Evolutionary conservation across 352 stramenopile species (phyloP), one percentile per base, ranked within the genome.

Genomic region (Phytophthora capsici): DNA sequence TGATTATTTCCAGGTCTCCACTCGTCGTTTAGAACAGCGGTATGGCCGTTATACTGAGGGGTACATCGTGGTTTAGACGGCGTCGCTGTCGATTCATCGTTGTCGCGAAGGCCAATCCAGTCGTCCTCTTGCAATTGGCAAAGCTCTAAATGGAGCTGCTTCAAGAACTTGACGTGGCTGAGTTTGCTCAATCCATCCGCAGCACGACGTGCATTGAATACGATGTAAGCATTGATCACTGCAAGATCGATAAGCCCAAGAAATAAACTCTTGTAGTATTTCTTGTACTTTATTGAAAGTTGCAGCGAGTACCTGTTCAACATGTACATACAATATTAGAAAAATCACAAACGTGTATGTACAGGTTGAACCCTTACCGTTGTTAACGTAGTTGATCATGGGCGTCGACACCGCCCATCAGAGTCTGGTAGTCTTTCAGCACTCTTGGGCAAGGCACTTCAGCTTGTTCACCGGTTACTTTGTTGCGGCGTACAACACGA

Each of bases 141-240:
- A 2, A 48, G 20, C 19, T 47, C 40, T 0, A 47, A 16, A 16
- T 26, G 19, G 3, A 47, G 40, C 7, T 47, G 6, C 19, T 49
- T 49, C 43, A 49, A 13, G 43, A 49, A 49, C 43, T 49, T 36
- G 3, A 49, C 43, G 13, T 49, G 43, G 13, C 12, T 22, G 12
- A 49, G 9, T 22, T 49, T 49, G 8, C 6, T 3, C 5, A 47
- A 4, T 2, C 14, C 14, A 16, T 20, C 7, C 2, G 41, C 41
- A 28, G 41, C 41, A 10, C 17, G 41, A 30, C 17, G 8, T 7
- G 41, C 41, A 7, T 47, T 47, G 41, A 17, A 47, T 1, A 47
- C 19, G 19, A 28, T 30, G 41, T n/a, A 47, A 5, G 37, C 13
- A 19, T 44, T 44, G 37, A 44, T 19, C 9, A 44, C 16, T 44